phyloP scores from a whole-genome alignment of 2,329 filamentous ascomycete species.

The Davidsoniella eucalypti region DNA sequence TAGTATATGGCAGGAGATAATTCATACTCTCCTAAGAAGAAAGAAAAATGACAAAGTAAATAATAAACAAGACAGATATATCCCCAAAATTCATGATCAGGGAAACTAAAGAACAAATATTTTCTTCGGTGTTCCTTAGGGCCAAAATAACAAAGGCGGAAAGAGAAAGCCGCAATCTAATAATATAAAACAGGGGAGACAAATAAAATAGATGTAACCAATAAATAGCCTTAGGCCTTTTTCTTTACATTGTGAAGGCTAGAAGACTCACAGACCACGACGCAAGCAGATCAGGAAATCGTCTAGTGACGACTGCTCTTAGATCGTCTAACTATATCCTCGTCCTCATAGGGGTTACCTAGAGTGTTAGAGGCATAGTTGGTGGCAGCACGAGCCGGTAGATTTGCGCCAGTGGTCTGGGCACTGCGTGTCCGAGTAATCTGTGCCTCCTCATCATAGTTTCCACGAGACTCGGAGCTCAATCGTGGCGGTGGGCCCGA shows the following conservation, averaged over 20 bases:
- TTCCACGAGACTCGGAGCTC: constrained; percentile 20
- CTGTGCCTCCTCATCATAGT: constrained; percentile 29
- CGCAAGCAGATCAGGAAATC: background rate
- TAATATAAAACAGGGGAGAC: too few relatives aligned
- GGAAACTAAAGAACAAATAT: too few relatives aligned
- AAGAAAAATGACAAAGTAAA: background rate
- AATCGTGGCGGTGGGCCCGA: constrained; percentile 3
- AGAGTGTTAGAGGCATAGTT: constrained; percentile 2
- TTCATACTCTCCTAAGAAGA: constrained; percentile 4
- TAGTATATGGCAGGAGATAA: constrained; percentile 8
- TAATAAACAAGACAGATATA: too few relatives aligned
- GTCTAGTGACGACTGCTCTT: constrained; percentile 10
- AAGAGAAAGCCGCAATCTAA: too few relatives aligned
- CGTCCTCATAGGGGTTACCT: constrained; percentile 5
- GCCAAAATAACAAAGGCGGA: too few relatives aligned
- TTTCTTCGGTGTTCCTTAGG: too few relatives aligned
- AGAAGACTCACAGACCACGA: too few relatives aligned
- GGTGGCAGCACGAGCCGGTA: background rate
- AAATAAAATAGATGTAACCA: too few relatives aligned
- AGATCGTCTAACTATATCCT: constrained; percentile 4
- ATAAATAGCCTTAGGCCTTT: too few relatives aligned
- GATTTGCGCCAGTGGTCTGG: background rate
- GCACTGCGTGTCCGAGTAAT: constrained; percentile 7
- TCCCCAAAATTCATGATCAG: too few relatives aligned
- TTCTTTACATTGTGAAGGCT: too few relatives aligned